Evolutionary conservation across 768 basidiomycete genomes (phyloP), one percentile per base, ranked within the genome.

Genomic region (Amanita muscaria): DNA sequence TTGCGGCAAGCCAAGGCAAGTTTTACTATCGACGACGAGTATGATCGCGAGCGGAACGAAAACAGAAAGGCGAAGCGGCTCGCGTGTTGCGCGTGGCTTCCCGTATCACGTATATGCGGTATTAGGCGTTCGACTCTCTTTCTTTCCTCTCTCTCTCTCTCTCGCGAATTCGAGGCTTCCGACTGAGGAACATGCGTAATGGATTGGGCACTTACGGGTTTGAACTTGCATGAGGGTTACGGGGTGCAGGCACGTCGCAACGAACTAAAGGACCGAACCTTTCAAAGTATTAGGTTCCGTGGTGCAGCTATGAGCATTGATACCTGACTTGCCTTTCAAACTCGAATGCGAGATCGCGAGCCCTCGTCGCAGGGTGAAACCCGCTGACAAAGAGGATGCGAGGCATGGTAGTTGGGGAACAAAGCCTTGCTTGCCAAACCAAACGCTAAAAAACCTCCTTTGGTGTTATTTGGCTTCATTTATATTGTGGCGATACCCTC

Each of bases 321-420:
- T n/a, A n/a, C n/a, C n/a, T n/a, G n/a, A 29, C 69, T 36, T 47
- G 88, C 88, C 82, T 74, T 72, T 92, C 89, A 54, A 92, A 91
- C 61, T 90, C 88, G 54, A 67, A 86, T 2, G 89, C 89, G 2
- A 92, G 74, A 54, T 89, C 88, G 42, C 82, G 74, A 7, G 89
- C 88, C 18, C 87, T 78, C 3, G 86, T 89, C n/a, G 76, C 64
- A 4, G 83, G 81, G 53, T 87, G 80, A 56, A 91, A 91, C 15
- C 88, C 88, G 56, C 80, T 85, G 35, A 91, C 88, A 54, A 88
- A 91, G 48, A 90, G 74, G 51, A 89, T 90, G 51, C 88, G 83
- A 58, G 82, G 80, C 83, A 85, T 80, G 32, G 53, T 39, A 46
- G 53, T 51, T 51, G 42, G 34, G 36, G 48, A 57, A 60, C 15